Evolutionary conservation across 176 grass and related monocot species (phyloP).

Genomic region (Ensete ventricosum): DNA sequence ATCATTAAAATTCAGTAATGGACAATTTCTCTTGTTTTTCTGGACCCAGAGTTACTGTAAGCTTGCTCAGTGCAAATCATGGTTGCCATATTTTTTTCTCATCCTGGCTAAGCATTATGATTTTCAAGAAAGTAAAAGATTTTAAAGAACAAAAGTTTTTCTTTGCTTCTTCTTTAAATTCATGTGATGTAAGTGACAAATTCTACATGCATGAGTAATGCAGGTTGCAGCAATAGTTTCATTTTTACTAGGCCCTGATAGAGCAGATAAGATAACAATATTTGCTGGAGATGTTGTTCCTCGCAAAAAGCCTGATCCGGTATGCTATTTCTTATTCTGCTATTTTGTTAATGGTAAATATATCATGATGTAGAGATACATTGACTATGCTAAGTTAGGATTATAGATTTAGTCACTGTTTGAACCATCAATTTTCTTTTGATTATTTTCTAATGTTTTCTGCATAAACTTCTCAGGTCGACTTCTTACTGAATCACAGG

Average conservation of each 20-base stretch:
- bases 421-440: neutral
- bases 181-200: neutral
- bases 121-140: no score
- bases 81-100: no score
- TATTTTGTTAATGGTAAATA: no score
- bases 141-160: no score
- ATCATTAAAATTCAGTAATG: no score
- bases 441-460: neutral
- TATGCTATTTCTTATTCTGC: constrained; percentile 31
- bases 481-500: neutral
- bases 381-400: no score
- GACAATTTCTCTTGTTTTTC: no score
- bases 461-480: neutral
- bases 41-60: no score
- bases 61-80: no score
- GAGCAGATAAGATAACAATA: constrained; percentile 84
- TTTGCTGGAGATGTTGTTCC: constrained; percentile 98
- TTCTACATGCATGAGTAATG: constrained; percentile 14
- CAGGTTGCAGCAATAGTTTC: constrained; percentile 97
- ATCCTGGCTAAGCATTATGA: no score
- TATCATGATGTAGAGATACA: no score
- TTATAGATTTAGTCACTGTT: no score
- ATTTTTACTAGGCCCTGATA: constrained; percentile 58
- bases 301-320: constrained; percentile 92
- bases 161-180: neutral